Base-by-base conservation (phyloP, 192 early-diverging fungal genomes). In the Helicostylum pulchrum region DNA sequence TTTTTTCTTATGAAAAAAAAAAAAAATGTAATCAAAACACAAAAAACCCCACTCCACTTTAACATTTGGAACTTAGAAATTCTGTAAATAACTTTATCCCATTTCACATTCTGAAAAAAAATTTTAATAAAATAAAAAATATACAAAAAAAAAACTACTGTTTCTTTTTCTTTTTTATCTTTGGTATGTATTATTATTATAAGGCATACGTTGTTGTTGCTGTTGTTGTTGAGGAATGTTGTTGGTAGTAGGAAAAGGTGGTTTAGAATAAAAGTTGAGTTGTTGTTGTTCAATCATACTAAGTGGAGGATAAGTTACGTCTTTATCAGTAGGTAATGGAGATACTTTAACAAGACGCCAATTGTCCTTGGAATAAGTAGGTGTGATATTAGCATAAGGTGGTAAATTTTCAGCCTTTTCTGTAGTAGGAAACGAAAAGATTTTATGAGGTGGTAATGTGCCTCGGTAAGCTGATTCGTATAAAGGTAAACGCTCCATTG, bases 391-490 rank as follows among this genome's bases (percentile, higher is more conserved):
- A 21, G 68, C 61, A 58, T 70, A 70, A 6, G 68, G 68, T 8
- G 68, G 68, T 6, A 59, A 31, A 48, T 45, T 39, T 20, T 70
- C 68, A 0, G 61, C 49, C 10, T 62, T 70, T 43, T 70, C 68
- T 4, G 61, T 57, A 0, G 76, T 75, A 1, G 77, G 69, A 42
- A 79, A 84, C 0, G 79, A 79, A 58, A 81, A 81, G 1, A 72
- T 68, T 36, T 78, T 80, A 42, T 62, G 77, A 45, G 77, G 65
- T n/a, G 81, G 79, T 30, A 83, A 50, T 19, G 74, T 62, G n/a
- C 82, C 82, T n/a, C 67, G 58, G 51, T 76, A 84, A 10, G 73
- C 66, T 2, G 79, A 15, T 19, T 79, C 79, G 21, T 76, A 66
- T 32, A 74, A 61, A 12, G 82, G 77, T 4, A 79, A 66, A 19